phyloP scores from a whole-genome alignment of 2,329 filamentous ascomycete genomes.

The Domatiomyces globalis region DNA sequence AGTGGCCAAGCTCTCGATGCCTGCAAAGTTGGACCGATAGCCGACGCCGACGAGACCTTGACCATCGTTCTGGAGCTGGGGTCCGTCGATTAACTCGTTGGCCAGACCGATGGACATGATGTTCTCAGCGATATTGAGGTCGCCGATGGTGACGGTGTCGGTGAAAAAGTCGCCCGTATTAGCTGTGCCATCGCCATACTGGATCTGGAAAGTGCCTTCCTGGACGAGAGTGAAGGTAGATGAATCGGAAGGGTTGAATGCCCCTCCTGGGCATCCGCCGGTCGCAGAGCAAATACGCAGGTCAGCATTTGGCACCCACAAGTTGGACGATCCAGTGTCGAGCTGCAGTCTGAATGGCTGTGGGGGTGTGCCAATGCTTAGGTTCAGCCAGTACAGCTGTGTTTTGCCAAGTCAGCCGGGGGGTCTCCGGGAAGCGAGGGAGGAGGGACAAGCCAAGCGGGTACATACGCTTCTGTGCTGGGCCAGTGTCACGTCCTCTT shows the following conservation, averaged over 20 bases:
- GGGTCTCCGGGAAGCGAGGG: neutral
- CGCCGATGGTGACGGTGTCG: constrained; percentile 2
- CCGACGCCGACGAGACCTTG: constrained; percentile 45
- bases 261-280: neutral
- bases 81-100: constrained; percentile 39
- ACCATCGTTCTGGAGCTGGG: constrained; percentile 41
- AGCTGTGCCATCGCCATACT: constrained; percentile 50
- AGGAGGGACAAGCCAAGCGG: too few relatives aligned
- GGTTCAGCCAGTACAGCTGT: constrained; percentile 1
- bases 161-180: constrained; percentile 27
- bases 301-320: constrained; percentile 9
- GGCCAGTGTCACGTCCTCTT: neutral
- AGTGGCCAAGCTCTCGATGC: constrained; percentile 22
- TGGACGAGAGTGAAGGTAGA: neutral
- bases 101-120: constrained; percentile 45
- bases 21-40: constrained; percentile 25
- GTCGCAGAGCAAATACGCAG: neutral
- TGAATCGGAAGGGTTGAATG: neutral
- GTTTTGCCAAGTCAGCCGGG: neutral
- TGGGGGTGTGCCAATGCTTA: constrained; percentile 14
- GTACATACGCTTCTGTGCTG: neutral
- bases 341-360: constrained; percentile 9
- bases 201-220: neutral
- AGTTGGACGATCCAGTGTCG: constrained; percentile 13
- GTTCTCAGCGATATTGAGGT: constrained; percentile 43